These are phyloP conservation scores for Ambrosiella xylebori DNA, from an alignment of 2,329 filamentous ascomycete genomes.

Conservation along the genomic window DNA sequence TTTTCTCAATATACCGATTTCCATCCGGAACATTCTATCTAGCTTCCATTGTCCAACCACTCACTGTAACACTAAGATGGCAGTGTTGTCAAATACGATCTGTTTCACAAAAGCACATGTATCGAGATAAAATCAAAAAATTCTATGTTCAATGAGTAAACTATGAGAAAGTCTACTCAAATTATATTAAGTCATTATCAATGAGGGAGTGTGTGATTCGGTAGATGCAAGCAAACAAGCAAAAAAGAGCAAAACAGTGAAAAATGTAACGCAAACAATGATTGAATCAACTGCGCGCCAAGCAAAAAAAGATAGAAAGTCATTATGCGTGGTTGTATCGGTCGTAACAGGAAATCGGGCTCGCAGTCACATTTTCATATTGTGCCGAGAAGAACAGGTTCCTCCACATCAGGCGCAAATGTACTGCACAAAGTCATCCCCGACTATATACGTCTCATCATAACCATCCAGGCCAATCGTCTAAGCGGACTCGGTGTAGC, in stretches of 20 bases:
- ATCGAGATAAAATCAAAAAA: neutral
- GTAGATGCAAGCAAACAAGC: neutral
- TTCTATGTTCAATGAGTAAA: neutral
- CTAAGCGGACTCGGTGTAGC: constrained; percentile 11
- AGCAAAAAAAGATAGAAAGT: neutral
- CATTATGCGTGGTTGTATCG: neutral
- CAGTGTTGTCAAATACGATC: too few species aligned
- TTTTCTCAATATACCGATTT: too few species aligned
- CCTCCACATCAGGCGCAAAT: neutral
- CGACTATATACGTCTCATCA: constrained; percentile 1
- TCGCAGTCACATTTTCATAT: too few species aligned
- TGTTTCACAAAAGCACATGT: neutral
- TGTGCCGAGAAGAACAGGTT: too few species aligned
- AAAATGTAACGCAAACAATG: neutral
- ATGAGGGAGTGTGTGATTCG: neutral
- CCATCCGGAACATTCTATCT: too few species aligned
- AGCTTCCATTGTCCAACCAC: too few species aligned
- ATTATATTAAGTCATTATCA: neutral
- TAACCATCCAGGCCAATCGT: constrained; percentile 1
- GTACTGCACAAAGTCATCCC: constrained; percentile 2
- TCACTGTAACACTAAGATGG: too few species aligned
- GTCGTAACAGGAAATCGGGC: neutral
- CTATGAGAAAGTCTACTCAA: neutral
- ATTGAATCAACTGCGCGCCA: neutral
- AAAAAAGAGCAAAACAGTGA: neutral